phyloP scores from a whole-genome alignment of 805 yeast genomes.

The Starmera caribaea region DNA sequence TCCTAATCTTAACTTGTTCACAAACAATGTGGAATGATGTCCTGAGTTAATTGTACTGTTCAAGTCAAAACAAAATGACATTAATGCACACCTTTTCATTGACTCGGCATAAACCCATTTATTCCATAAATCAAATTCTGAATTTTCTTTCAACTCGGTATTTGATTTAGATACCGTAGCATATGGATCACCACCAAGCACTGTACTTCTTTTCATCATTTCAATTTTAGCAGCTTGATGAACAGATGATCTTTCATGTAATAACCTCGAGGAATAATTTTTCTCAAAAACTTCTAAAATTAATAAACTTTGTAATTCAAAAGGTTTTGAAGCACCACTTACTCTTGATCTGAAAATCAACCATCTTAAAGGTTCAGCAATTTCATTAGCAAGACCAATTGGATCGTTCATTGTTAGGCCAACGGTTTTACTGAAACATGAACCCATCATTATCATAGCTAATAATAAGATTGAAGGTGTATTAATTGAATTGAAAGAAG shows the following conservation, averaged over 20 bases:
- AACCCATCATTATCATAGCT: constrained; percentile 46
- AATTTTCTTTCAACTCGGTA: constrained; percentile 1
- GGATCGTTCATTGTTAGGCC: constrained; percentile 6
- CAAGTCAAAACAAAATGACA: constrained; percentile 70
- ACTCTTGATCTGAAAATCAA: constrained; percentile 44
- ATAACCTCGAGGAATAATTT: constrained; percentile 47
- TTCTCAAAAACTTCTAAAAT: constrained; percentile 68
- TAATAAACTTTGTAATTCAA: constrained; percentile 47
- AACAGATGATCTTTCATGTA: constrained; percentile 71
- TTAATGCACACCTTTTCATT: constrained; percentile 62
- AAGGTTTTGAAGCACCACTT: constrained; percentile 4
- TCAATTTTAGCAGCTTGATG: constrained; percentile 81
- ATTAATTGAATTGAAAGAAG: constrained; percentile 34
- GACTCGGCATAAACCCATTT: constrained; percentile 71
- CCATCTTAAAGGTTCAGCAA: constrained; percentile 46
- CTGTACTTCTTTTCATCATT: constrained; percentile 58
- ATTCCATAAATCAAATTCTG: constrained; percentile 4
- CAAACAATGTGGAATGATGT: constrained; percentile 37
- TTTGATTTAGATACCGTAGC: constrained; percentile 2
- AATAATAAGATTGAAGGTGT: constrained; percentile 38
- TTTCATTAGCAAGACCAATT: constrained; percentile 10
- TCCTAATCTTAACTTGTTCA: constrained; percentile 43
- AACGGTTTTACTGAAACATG: constrained; percentile 28
- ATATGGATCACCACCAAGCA: constrained; percentile 54
- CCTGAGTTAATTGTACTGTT: constrained; percentile 66